phyloP scores from a whole-genome alignment of 106 monocot species.

The Dendrobium officinale region DNA sequence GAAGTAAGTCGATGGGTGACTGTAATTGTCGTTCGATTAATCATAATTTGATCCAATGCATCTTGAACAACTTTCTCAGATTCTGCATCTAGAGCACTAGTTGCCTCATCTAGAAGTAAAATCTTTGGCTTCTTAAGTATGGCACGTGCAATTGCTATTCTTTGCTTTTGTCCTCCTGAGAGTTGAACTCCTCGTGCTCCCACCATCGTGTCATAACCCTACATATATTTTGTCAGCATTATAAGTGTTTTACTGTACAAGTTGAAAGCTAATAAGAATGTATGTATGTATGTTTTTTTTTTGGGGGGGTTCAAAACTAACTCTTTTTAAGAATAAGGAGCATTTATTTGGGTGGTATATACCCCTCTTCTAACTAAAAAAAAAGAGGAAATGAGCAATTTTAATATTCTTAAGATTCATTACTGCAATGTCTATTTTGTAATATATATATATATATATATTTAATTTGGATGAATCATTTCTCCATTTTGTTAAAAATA shows the following conservation, averaged over 20 bases:
- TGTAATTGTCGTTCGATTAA: not conserved
- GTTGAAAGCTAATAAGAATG: not conserved
- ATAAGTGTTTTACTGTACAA: not conserved
- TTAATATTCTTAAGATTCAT: not conserved
- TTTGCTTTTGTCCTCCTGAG: not conserved
- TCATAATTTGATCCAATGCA: not conserved
- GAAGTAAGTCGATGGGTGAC: not conserved
- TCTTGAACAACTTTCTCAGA: not conserved
- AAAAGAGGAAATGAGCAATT: not conserved
- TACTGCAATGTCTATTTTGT: not conserved
- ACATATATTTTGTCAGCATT: not conserved
- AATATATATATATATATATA: not conserved
- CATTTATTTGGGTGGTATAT: not conserved
- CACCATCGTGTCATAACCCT: conserved; percentile 1
- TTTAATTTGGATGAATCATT: not conserved
- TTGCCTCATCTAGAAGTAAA: conserved; percentile 1
- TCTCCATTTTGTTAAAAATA: not conserved
- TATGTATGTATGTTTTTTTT: not conserved
- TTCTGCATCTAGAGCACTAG: not conserved
- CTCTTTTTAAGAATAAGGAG: not conserved
- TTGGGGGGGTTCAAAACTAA: too few species aligned
- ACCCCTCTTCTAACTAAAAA: not conserved
- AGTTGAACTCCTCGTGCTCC: conserved; percentile 1
- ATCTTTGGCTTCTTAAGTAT: conserved; percentile 3
- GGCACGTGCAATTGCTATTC: conserved; percentile 1